These are phyloP conservation scores for Porcisia hertigi DNA, from an alignment of 208 protist genomes.

Conservation along the genomic window DNA sequence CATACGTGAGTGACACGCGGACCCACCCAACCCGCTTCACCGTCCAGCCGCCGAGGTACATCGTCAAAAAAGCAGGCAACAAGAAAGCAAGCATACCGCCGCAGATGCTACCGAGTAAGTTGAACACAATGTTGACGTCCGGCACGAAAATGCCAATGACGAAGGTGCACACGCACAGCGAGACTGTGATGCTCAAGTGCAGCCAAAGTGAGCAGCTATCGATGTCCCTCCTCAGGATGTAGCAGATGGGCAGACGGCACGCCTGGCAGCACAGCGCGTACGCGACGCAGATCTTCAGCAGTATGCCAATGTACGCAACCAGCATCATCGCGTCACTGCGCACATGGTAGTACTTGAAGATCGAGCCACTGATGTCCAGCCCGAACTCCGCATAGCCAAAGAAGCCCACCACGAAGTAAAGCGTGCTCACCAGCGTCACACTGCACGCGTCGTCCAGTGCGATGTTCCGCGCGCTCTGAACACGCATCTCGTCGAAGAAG, in stretches of 20 bases:
- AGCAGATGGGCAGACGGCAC: slow-evolving; percentile 44
- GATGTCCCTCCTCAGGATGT: slow-evolving; percentile 31
- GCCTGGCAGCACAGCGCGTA: slow-evolving; percentile 49
- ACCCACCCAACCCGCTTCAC: slow-evolving; percentile 31
- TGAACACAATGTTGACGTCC: slow-evolving; percentile 68
- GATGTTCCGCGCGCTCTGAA: slow-evolving; percentile 11
- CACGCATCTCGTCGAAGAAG: slow-evolving; percentile 29
- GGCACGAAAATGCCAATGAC: slow-evolving; percentile 64
- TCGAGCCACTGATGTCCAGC: slow-evolving; percentile 29
- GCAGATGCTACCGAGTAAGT: slow-evolving; percentile 59
- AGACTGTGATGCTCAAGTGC: slow-evolving; percentile 35
- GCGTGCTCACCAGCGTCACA: slow-evolving; percentile 38
- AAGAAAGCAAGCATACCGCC: slow-evolving; percentile 65
- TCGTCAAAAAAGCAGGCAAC: slow-evolving; percentile 56
- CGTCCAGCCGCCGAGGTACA: slow-evolving; percentile 55
- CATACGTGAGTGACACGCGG: slow-evolving; percentile 39
- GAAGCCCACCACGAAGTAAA: slow-evolving; percentile 66
- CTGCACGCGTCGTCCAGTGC: slow-evolving; percentile 24
- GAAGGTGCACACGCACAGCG: slow-evolving; percentile 33
- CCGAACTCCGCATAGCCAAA: slow-evolving; percentile 72
- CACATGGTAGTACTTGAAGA: slow-evolving; percentile 38
- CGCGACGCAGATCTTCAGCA: slow-evolving; percentile 57
- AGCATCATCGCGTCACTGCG: slow-evolving; percentile 41
- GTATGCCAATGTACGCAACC: slow-evolving; percentile 50
- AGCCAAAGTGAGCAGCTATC: slow-evolving; percentile 39